phyloP scores from a whole-genome alignment of 148 eudicot species.

The Beta vulgaris region DNA sequence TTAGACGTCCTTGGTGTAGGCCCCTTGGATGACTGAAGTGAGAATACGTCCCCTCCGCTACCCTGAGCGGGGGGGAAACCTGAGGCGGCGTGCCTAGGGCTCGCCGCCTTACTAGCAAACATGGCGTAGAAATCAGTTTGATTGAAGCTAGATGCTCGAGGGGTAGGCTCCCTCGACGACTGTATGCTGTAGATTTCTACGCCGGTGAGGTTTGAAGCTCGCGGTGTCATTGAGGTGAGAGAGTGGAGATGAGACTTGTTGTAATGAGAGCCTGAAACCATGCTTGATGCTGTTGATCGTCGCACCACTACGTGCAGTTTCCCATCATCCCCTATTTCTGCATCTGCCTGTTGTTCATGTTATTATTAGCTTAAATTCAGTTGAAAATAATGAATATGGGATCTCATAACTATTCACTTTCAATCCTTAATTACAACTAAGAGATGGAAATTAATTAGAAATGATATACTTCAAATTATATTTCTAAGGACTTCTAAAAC shows the following conservation, averaged over 20 bases:
- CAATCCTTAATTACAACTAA: too few species aligned
- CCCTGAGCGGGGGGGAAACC: constrained; percentile 24
- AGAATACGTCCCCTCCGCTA: constrained; percentile 59
- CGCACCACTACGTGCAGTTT: constrained; percentile 83
- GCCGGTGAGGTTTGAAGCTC: constrained; percentile 83
- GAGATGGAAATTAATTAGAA: too few species aligned
- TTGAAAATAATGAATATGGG: too few species aligned
- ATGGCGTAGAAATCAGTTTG: constrained; percentile 88
- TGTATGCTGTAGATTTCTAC: constrained; percentile 95
- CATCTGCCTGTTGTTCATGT: constrained; percentile 86
- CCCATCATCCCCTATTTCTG: constrained; percentile 90
- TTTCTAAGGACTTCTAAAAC: too few species aligned
- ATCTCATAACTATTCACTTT: too few species aligned
- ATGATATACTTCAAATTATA: too few species aligned
- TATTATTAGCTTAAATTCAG: too few species aligned
- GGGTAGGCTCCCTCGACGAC: constrained; percentile 84
- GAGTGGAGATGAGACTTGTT: constrained; percentile 53
- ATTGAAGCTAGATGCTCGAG: constrained; percentile 87
- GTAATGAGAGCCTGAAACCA: constrained; percentile 56
- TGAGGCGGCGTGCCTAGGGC: constrained; percentile 45
- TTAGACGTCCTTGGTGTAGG: constrained; percentile 85
- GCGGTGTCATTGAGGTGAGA: constrained; percentile 60
- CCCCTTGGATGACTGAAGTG: constrained; percentile 85
- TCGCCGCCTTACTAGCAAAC: constrained; percentile 74
- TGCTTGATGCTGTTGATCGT: constrained; percentile 57